Evolutionary conservation across 768 basidiomycete species (phyloP), one percentile per base, ranked within the genome.

Genomic region (Lanmaoa pseudosensibilis): DNA sequence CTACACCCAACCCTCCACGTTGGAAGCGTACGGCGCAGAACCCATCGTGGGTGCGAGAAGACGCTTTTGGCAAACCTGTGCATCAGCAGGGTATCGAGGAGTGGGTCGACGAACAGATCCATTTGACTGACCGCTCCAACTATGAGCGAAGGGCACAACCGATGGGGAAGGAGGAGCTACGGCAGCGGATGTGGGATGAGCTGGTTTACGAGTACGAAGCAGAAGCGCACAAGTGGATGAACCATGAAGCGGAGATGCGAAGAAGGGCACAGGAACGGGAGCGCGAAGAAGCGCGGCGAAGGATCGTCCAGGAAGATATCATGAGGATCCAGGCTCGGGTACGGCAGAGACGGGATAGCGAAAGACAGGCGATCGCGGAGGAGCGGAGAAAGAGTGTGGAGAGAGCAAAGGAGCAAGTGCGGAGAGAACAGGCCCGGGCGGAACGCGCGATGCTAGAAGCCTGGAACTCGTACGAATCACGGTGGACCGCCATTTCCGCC

Each of bases 391-490:
- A 70, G 69, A 59, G 54, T 56, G 62, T 62, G 55, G 67, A 75
- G 65, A 66, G 58, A 48, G 57, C 68, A 57, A 69, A 62, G 66
- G 79, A 82, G 64, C 74, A 75, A 46, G 80, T 79, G 62, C 73
- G 72, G 55, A 72, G 69, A 63, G 77, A 81, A 30, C 76, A 75
- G 34, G 71, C 65, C 16, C 76, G 69, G 49, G 63, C 74, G 27
- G 81, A 80, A 30, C 79, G 78, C 62, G 73, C 73, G 36, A 74
- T 81, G 18, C 56, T 76, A 8, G 78, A 84, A 37, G 83, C 83
- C 6, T 90, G 88, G 88, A 62, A 71, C 46, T 69, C 62, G 48
- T 88, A 92, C 72, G 88, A 92, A 69, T 69, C 73, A 36, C 78
- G 80, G 54, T 92, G 90, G 90, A 64, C 72, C n/a, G 70, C 71